Conservation (phyloP, 352 stramenopile species). For the Pythium coloratum region DNA sequence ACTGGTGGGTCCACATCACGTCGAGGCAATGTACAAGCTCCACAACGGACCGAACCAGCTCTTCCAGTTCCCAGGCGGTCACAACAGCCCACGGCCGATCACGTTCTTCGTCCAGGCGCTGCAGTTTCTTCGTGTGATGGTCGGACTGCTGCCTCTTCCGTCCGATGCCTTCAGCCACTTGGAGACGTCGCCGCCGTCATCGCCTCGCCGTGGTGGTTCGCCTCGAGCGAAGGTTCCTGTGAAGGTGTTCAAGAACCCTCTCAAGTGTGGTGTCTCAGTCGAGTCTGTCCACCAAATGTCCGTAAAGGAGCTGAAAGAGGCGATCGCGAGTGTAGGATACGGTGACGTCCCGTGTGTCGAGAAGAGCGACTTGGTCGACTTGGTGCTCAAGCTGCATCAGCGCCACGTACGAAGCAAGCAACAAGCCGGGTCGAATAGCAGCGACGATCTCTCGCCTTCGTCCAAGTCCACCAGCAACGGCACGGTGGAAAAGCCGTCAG, state of each 20-base stretch:
- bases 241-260: constrained; percentile 70
- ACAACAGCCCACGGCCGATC: constrained; percentile 76
- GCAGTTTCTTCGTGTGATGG: constrained; percentile 81
- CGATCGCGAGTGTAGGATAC: constrained; percentile 67
- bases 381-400: constrained; percentile 79
- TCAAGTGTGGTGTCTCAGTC: constrained; percentile 48
- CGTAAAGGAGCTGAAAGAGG: constrained; percentile 79
- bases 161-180: constrained; percentile 56
- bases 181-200: constrained; percentile 20
- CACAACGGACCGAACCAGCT: constrained; percentile 82
- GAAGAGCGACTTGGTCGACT: constrained; percentile 79
- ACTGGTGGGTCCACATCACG: constrained; percentile 74
- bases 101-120: constrained; percentile 81
- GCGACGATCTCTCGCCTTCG: constrained; percentile 26
- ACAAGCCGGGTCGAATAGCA: constrained; percentile 38
- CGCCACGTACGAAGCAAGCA: constrained; percentile 44
- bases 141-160: constrained; percentile 64
- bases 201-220: constrained; percentile 28
- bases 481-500: background rate
- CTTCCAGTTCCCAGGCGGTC: constrained; percentile 76
- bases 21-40: constrained; percentile 66
- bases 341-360: constrained; percentile 76
- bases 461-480: background rate
- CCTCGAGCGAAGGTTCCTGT: constrained; percentile 34
- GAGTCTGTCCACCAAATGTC: constrained; percentile 72